Base-by-base conservation (phyloP, 1,139 yeast species). In the Nakaseomyces sp. region DNA sequence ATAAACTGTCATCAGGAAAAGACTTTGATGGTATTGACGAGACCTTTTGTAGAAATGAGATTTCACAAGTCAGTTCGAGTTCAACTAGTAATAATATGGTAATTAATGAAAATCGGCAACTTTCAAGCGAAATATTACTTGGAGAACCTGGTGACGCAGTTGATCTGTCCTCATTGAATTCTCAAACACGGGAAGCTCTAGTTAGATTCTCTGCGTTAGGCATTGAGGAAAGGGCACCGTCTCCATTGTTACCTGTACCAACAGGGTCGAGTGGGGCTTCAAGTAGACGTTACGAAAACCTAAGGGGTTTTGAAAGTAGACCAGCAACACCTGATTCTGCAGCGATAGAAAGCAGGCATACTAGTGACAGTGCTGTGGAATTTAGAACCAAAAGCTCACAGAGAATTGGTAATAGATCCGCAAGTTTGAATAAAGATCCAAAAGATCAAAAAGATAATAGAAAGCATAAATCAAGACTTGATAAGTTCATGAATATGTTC, bases 131-230 rank as follows among this genome's bases (percentile, higher is more conserved):
- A 25, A 47, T 55, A n/a, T 46, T 55, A n/a, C 47, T 53, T 28
- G 61, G 60, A 15, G 58, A 54, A 45, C 61, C 61, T 1, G 60
- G 61, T 17, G 60, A 55, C 33, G 50, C 45, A 8, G 56, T 54
- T 15, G 60, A 55, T 41, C 45, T 54, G 22, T 52, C 57, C 5
- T 45, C 47, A 15, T 36, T 43, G 28, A 35, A 35, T 15, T 35
- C 38, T 10, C 17, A 22, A 22, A 35, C 26, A 16, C 26, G 38
- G 4, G 38, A 35, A 5, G 38, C 38, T n/a, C 12, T 35, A 12
- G 10, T 15, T 13, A 13, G 28, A 15, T 35, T 35, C n/a, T 20
- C 28, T 12, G 26, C 38, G 5, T 13, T 35, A 22, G 28, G 28
- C 7, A 6, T 35, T n/a, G 38, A 35, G 10, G 38, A 35, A 5